Percentiles rank a stretch among this genome's conserved stretches.
These are phyloP conservation scores for Auricularia auricula-judae DNA, from an alignment of 768 basidiomycete species.

Conservation along the genomic window DNA sequence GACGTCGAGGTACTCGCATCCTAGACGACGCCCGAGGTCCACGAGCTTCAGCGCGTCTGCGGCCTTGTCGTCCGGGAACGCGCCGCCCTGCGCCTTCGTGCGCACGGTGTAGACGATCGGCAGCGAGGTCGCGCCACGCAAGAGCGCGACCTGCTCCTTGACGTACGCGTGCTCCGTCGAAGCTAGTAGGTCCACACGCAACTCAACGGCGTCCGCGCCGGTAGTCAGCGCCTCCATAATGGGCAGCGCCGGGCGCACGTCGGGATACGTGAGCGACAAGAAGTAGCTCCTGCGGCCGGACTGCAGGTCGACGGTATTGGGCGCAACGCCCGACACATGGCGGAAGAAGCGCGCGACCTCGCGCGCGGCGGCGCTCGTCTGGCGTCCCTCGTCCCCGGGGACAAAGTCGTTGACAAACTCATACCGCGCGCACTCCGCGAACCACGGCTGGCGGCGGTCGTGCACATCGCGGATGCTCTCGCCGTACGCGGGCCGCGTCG, in stretches of 20 bases:
- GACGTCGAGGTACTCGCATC: constrained; percentile 88
- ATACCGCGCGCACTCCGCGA: constrained; percentile 66
- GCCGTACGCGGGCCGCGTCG: constrained; percentile 75
- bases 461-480: constrained; percentile 82
- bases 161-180: constrained; percentile 52
- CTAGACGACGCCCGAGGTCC: constrained; percentile 66
- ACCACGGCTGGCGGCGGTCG: constrained; percentile 77
- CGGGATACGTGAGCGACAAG: constrained; percentile 86
- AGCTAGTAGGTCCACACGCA: constrained; percentile 81
- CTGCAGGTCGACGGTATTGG: constrained; percentile 52
- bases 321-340: constrained; percentile 64
- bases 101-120: constrained; percentile 91
- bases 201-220: constrained; percentile 86
- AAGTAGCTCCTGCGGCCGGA: constrained; percentile 69
- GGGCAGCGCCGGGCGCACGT: constrained; percentile 57
- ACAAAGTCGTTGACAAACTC: constrained; percentile 58
- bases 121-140: constrained; percentile 65
- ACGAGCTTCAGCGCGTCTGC: constrained; percentile 62
- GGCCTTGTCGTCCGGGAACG: constrained; percentile 59
- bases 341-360: constrained; percentile 71
- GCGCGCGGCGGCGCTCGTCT: constrained; percentile 10
- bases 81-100: constrained; percentile 80
- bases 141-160: constrained; percentile 62
- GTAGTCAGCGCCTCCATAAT: constrained; percentile 61
- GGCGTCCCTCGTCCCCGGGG: constrained; percentile 26